Evolutionary conservation across 495 filamentous ascomycete species (phyloP), one percentile per base, ranked within the genome.

Genomic region (Staphylotrichum tortipilum): DNA sequence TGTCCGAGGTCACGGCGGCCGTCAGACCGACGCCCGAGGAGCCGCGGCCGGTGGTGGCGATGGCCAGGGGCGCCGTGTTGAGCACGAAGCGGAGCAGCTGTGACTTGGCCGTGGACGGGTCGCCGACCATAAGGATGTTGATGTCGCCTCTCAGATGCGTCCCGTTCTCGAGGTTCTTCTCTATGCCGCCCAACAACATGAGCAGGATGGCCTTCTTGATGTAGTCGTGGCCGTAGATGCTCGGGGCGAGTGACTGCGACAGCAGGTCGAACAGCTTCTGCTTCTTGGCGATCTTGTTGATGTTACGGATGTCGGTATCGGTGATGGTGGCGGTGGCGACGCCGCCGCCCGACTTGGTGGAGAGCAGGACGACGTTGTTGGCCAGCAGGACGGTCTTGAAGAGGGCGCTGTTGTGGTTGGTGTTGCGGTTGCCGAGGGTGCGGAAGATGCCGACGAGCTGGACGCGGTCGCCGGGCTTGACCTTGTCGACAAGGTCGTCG

Each of bases 111-210:
- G 92, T 99, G 1, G 92, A 99, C 15, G 92, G 92, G 70, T 99
- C 92, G 71, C 92, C 92, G 38, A 99, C 94, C 92, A 99, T 97
- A 26, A 99, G 75, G 56, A 99, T 94, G 68, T 99, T 99, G 70
- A 99, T 97, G 64, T 99, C 92, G 62, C 92, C 92, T 75, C 92
- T 83, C 58, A 99, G 70, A 79, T 99, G 92, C 0, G 94, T 96
- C 29, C 92, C 92, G 59, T 99, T 99, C 49, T 97, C 92, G 44
- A 99, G 65, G 61, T 97, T 99, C 77, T 97, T 97, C 71, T 99
- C 92, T 82, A 95, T 89, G 48, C 92, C 92, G 57, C 92, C 85
- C n/a, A 99, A 75, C 9, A 99, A 76, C 91, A 97, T 95, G 47
- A 99, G 80, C 31, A 97, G 70, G 55, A 99, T 95, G 6, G 92